Evolutionary conservation across 2,329 filamentous ascomycete species (phyloP), one percentile per base, ranked within the genome.

Genomic region (Ascochyta fabae): DNA sequence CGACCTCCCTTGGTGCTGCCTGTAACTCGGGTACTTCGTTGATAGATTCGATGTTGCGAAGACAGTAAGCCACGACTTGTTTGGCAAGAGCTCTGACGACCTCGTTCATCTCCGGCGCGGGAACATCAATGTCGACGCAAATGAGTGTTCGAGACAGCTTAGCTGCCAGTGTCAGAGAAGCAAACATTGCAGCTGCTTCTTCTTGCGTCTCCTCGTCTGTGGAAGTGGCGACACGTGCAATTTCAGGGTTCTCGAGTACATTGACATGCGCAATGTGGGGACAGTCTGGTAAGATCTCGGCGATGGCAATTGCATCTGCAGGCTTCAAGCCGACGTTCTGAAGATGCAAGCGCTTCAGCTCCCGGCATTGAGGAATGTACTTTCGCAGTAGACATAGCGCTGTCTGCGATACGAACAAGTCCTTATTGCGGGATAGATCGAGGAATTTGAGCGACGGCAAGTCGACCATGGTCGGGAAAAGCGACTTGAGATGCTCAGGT

Each of bases 151-250:
- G 85, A 1, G 92, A 96, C 0, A 97, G 85, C 48, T 93, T 87
- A 1, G 92, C 89, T 0, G 94, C 94, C 5, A 92, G 90, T 78
- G 96, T 88, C 19, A 98, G 82, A 2, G 93, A 96, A 1, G 95
- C 92, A 72, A 96, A 98, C 6, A 98, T 78, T 1, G 95, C 95
- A 66, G 91, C 96, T 0, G 95, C 94, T 76, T 98, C 94, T 76
- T 98, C 94, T 74, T 97, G 92, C 1, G 83, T 84, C 53, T 87
- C 87, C 66, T 95, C 91, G 6, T 91, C 90, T 46, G 83, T 89
- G 0, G 92, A 90, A 57, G 86, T 84, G 5, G 92, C 88, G 23
- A 96, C 83, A 42, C 84, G 84, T 22, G 84, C 80, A 4, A 97
- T 79, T 57, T 87, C 83, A 0, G 86, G 82, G 66, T 99, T 99